Evolutionary conservation across 108 stramenopile species (phyloP).

Genomic region (Licmophora abbreviata): DNA sequence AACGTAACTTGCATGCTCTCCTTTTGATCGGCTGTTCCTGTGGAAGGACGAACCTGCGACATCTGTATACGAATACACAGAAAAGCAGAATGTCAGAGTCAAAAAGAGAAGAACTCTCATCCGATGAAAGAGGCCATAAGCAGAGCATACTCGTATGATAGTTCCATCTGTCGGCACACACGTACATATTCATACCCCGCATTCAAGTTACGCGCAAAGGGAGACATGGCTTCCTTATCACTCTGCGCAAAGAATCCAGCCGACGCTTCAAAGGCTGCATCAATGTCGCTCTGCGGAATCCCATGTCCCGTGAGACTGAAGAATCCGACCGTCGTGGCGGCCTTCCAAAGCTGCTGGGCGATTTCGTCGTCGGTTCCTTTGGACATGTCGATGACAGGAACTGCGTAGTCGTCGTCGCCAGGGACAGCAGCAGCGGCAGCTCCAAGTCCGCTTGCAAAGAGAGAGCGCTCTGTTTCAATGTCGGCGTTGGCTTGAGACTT

Average conservation of each 20-base stretch:
- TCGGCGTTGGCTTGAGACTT: slow-evolving; percentile 5
- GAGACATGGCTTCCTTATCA: slow-evolving; percentile 26
- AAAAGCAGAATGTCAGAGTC: too few species aligned
- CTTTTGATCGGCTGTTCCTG: slow-evolving; percentile 27
- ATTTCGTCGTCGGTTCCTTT: slow-evolving; percentile 17
- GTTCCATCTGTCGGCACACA: too few species aligned
- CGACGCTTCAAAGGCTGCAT: slow-evolving; percentile 18
- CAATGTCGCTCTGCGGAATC: slow-evolving; percentile 21
- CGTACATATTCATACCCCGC: slow-evolving; percentile 38
- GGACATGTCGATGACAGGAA: slow-evolving; percentile 29
- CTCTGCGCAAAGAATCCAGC: slow-evolving; percentile 22
- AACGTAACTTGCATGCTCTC: slow-evolving; percentile 44
- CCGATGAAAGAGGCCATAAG: too few species aligned
- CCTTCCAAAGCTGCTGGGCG: slow-evolving; percentile 29
- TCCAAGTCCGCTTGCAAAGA: slow-evolving; percentile 15
- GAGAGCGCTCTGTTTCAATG: slow-evolving; percentile 17
- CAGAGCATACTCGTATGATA: too few species aligned
- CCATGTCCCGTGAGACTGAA: slow-evolving; percentile 37
- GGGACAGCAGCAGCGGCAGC: slow-evolving; percentile 11
- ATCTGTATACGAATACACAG: too few species aligned
- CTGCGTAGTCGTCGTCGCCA: slow-evolving; percentile 1
- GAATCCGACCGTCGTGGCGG: slow-evolving; percentile 35
- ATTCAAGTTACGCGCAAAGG: slow-evolving; percentile 22
- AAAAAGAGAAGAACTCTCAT: too few species aligned
- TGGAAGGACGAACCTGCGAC: slow-evolving; percentile 4